Base-by-base conservation (phyloP, 2,329 filamentous ascomycete genomes). In the Hypoxylon sp. region DNA sequence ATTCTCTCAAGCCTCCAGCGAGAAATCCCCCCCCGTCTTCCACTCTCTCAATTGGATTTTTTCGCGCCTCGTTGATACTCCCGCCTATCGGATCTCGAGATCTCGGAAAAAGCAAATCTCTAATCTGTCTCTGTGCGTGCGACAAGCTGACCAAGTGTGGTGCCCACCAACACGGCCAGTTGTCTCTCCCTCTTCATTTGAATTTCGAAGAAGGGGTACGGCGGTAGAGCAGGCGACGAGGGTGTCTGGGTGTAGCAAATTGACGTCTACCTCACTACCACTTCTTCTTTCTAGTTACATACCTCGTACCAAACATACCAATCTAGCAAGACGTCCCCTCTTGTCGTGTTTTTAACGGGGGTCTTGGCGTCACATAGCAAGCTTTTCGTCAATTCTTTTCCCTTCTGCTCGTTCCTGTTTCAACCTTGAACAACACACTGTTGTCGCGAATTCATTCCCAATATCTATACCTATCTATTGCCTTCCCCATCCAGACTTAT, bases 321-420 rank as follows among this genome's bases (percentile, higher is more conserved):
- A 42, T 58, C 31, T 50, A 48, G 19, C 46, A 33, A 19, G 17
- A 47, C 33, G 37, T 46, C 33, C 46, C 26, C 48, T 31, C 56
- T 33, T 42, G 31, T 31, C 48, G 39, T 57, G 60, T 68, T 68
- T 55, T 60, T 19, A 67, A 59, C 56, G 65, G 68, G 62, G 70
- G 60, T 57, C 73, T 75, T 75, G 74, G 75, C 72, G 70, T 75
- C 71, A 72, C 73, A 73, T 73, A 75, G 73, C 72, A 73, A 70
- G 70, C 72, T 73, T 68, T 70, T 64, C 48, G 50, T 52, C 58
- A 54, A 64, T 57, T 64, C 46, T 65, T 48, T 53, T 53, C 26
- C 48, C 55, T 55, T 54, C 47, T 47, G 56, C 39, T 29, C 42
- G 39, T 63, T 53, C 52, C 60, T 58, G 59, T 63, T 63, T 62